A percentile compares a stretch with the other conserved stretches of the same genome.
Conservation (phyloP, 441 rosid genomes). For the Arabidopsis lyrata region DNA sequence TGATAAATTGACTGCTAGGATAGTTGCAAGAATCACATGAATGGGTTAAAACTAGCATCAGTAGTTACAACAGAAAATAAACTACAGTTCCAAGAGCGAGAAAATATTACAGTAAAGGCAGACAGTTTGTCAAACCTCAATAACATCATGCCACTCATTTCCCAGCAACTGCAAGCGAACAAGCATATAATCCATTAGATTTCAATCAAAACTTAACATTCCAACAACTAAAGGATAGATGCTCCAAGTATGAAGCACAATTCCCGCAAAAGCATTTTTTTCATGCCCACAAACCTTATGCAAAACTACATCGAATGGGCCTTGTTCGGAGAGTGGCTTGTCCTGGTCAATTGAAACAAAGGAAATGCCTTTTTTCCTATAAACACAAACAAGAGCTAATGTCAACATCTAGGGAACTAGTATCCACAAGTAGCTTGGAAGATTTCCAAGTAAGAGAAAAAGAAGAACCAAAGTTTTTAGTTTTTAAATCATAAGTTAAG, state of each 20-base stretch:
- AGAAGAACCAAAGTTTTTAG: conserved; percentile 12
- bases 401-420: neutral
- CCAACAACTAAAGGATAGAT: conserved; percentile 12
- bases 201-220: neutral
- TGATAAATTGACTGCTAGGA: conserved; percentile 5
- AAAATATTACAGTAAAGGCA: conserved; percentile 13
- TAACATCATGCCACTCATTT: conserved; percentile 72
- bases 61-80: neutral
- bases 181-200: conserved; percentile 48
- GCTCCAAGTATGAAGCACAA: neutral
- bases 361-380: conserved; percentile 79
- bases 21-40: neutral
- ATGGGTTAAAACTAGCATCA: neutral
- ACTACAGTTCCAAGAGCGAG: neutral
- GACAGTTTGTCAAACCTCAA: conserved; percentile 73
- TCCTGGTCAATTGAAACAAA: conserved; percentile 73
- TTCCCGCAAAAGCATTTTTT: neutral
- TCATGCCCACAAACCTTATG: conserved; percentile 78
- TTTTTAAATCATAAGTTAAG: neutral
- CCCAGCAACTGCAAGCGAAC: conserved; percentile 65
- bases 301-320: conserved; percentile 88
- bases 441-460: conserved; percentile 26
- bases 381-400: conserved; percentile 33
- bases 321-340: conserved; percentile 83
- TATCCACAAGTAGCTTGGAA: no score